Evolutionary conservation across 2,329 filamentous ascomycete species (phyloP).

Genomic region (Cladosporium cucumerinum): DNA sequence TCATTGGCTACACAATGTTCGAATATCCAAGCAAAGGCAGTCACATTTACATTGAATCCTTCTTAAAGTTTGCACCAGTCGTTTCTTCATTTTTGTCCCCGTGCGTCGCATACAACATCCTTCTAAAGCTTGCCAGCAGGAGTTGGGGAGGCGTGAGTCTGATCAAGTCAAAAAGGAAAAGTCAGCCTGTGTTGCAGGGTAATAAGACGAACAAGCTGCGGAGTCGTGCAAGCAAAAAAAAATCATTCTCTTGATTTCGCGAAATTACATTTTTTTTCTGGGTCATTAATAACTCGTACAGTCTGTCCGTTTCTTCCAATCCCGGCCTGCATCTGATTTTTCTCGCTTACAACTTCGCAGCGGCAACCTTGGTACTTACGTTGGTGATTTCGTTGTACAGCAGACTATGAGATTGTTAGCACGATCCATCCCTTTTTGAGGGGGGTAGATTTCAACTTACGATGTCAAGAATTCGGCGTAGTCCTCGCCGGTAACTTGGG

Average conservation of each 20-base stretch:
- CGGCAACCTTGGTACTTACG: constrained; percentile 60
- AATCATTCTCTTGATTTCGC: background rate
- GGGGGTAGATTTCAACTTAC: constrained; percentile 52
- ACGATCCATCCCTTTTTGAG: constrained; percentile 19
- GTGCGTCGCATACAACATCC: background rate
- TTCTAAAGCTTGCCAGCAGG: constrained; percentile 11
- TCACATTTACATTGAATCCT: background rate
- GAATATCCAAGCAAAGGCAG: background rate
- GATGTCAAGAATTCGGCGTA: constrained; percentile 93
- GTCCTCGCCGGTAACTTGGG: constrained; percentile 93
- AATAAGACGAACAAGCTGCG: background rate
- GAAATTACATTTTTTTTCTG: background rate
- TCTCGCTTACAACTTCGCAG: constrained; percentile 41
- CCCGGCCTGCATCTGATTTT: background rate
- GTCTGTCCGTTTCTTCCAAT: constrained; percentile 9
- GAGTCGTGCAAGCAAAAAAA: background rate
- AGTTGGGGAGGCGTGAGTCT: constrained; percentile 4
- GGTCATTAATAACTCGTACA: constrained; percentile 10
- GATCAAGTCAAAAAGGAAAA: background rate
- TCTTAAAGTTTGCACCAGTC: background rate
- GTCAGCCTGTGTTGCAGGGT: constrained; percentile 6
- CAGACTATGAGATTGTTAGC: constrained; percentile 51
- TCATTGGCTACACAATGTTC: background rate
- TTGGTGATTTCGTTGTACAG: constrained; percentile 86
- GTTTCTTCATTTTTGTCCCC: background rate